Base-by-base conservation (phyloP, 352 stramenopile species). In the Phytopythium chamaehyphon region DNA sequence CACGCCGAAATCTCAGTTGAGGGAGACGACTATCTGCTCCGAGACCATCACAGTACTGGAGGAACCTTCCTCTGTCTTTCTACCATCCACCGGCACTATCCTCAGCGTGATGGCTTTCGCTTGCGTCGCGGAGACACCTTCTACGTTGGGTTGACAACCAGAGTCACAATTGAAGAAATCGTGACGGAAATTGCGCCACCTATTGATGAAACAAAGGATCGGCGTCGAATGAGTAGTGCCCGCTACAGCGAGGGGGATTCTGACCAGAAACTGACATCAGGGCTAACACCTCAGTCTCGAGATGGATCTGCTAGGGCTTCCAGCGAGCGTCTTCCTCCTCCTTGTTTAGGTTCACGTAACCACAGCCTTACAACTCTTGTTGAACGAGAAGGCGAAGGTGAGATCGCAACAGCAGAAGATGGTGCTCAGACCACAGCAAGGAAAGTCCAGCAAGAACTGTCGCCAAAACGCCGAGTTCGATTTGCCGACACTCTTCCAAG, bases 61-160 rank as follows among this genome's bases (percentile, higher is more conserved):
- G 77, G 76, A 2, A 84, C 76, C 21, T 90, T 74, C 42, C 60
- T 90, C n/a, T 90, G 80, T 39, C 66, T 90, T n/a, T 78, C 58
- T 12, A 90, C 80, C 8, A 77, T 66, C 6, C 74, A 72, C n/a
- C 73, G 80, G 1, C 76, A 88, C 28, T 80, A 81, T 31, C 73
- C 76, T 1, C 80, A 90, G 54, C 73, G 80, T 24, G 75, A 90
- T 40, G 80, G 80, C 1, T 90, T 82, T 26, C 77, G 76, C 12
- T 44, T 90, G 36, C 75, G 66, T 15, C 37, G 40, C 26, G 76
- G 71, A 16, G 76, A 90, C 31, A 69, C 62, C 2, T 72, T 90
- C 33, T 36, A 71, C 12, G 55, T 90, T 2, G 76, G 80, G 0
- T 54, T 55, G 19, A 60, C 61, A 16, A 73, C 63, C 37, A 62